phyloP scores from a whole-genome alignment of 2,329 filamentous ascomycete species.

The Fusarium subglutinans region DNA sequence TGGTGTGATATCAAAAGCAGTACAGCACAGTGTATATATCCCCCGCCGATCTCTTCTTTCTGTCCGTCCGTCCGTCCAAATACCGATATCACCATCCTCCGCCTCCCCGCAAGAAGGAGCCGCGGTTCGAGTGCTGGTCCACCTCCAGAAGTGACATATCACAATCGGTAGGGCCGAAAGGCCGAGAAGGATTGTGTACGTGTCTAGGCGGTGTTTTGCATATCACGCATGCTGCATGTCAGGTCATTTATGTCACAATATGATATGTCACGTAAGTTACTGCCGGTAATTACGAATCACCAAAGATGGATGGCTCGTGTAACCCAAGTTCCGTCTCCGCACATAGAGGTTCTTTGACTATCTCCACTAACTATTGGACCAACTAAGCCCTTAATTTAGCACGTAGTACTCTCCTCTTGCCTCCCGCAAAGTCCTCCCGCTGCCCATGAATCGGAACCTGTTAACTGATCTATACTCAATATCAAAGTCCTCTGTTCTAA shows the following conservation, averaged over 20 bases:
- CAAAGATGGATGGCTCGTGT: neutral
- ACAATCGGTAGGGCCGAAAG: neutral
- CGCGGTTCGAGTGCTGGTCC: neutral
- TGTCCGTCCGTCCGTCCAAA: neutral
- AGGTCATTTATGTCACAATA: neutral
- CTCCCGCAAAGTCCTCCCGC: neutral
- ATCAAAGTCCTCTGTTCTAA: neutral
- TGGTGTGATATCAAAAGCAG: neutral
- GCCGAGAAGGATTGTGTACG: too few relatives aligned
- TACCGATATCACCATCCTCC: too few relatives aligned
- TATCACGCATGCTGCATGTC: neutral
- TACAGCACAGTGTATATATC: neutral
- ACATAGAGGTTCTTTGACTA: neutral
- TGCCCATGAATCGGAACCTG: slow-evolving; percentile 1
- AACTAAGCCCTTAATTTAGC: fast-evolving
- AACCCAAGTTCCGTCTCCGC: too few relatives aligned
- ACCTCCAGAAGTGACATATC: neutral
- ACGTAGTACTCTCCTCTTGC: neutral
- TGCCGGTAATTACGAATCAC: neutral
- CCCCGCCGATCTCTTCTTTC: neutral
- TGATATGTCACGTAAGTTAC: neutral
- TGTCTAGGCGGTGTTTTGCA: neutral
- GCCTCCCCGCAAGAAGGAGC: neutral
- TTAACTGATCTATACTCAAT: neutral
- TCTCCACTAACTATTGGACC: neutral